These are phyloP conservation scores for Cyberlindnera euphorbiae DNA, from an alignment of 805 yeast species.

Conservation along the genomic window DNA sequence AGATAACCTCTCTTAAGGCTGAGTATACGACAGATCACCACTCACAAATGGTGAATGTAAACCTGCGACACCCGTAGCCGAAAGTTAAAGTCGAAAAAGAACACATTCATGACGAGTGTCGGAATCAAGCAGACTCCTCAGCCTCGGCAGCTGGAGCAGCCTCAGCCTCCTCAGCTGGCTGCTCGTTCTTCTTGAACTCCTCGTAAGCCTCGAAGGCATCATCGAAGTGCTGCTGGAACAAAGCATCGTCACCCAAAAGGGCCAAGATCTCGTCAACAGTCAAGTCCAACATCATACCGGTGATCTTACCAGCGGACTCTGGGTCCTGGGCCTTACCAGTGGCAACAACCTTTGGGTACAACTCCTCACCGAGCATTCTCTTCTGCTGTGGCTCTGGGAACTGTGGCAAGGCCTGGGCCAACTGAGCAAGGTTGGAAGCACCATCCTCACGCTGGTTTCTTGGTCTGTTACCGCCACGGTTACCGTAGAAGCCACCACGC, in stretches of 20 bases:
- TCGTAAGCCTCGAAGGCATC: constrained; percentile 95
- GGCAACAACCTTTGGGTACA: constrained; percentile 87
- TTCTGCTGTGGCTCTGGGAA: constrained; percentile 88
- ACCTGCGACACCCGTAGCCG: not conserved
- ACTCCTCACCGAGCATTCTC: constrained; percentile 96
- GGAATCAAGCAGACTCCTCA: constrained; percentile 13
- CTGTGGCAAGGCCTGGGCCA: constrained; percentile 58
- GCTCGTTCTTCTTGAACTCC: constrained; percentile 57
- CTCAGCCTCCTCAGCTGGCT: constrained; percentile 16
- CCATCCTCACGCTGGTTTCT: constrained; percentile 32
- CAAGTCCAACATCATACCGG: constrained; percentile 97
- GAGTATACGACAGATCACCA: too few species aligned
- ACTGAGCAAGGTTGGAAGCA: constrained; percentile 29
- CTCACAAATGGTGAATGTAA: too few species aligned
- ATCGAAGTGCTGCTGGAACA: constrained; percentile 84
- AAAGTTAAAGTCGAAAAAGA: not conserved
- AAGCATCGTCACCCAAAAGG: constrained; percentile 83
- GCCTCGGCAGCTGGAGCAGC: constrained; percentile 12
- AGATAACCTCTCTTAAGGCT: too few species aligned
- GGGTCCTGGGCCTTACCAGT: constrained; percentile 84
- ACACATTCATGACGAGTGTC: not conserved
- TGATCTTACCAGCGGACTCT: constrained; percentile 96
- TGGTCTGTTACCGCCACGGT: constrained; percentile 35
- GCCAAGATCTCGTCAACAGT: constrained; percentile 87
- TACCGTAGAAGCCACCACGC: constrained; percentile 41